A percentile compares a stretch with the other conserved stretches of the same genome.
Evolutionary conservation across 2,329 filamentous ascomycete species (phyloP).

Genomic region (Thermoascus crustaceus): DNA sequence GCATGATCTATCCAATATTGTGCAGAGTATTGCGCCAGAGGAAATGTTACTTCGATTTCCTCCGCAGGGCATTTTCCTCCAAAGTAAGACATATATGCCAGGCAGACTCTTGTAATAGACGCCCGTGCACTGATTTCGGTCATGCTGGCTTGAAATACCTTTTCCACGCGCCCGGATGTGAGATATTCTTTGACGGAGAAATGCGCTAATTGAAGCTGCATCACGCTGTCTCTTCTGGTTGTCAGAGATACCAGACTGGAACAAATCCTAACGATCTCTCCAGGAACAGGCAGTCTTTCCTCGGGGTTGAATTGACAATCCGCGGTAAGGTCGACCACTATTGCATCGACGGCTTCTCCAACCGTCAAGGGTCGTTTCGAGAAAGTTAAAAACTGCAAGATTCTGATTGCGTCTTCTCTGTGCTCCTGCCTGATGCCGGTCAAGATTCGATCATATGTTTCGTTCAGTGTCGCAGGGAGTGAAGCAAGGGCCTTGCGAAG

Average conservation of each 20-base stretch:
- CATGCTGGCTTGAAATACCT: conserved; percentile 1
- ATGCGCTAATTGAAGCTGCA: conserved; percentile 14
- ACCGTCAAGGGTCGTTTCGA: conserved; percentile 11
- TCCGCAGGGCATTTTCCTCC: background rate
- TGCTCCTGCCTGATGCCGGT: conserved; percentile 8
- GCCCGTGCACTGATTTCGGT: conserved; percentile 4
- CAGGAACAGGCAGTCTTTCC: conserved; percentile 5
- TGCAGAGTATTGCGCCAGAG: conserved; percentile 10
- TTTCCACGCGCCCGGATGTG: conserved; percentile 3
- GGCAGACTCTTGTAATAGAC: conserved; percentile 6
- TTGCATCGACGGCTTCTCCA: conserved; percentile 10
- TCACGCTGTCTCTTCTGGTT: conserved; percentile 1
- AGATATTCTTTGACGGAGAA: conserved; percentile 19
- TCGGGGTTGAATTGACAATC: conserved; percentile 6
- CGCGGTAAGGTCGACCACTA: conserved; percentile 6
- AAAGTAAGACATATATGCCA: conserved; percentile 11
- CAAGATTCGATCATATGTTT: conserved; percentile 17
- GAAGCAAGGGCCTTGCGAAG: conserved; percentile 11
- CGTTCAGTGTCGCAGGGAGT: conserved; percentile 17
- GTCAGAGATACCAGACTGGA: conserved; percentile 10
- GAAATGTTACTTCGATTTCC: conserved; percentile 6
- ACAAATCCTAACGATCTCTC: conserved; percentile 13
- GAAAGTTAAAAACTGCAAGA: conserved; percentile 13
- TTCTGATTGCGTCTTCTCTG: conserved; percentile 8
- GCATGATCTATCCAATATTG: conserved; percentile 12